These are phyloP conservation scores for Arctostaphylos glauca DNA, from an alignment of 148 eudicot species.

Conservation along the genomic window DNA sequence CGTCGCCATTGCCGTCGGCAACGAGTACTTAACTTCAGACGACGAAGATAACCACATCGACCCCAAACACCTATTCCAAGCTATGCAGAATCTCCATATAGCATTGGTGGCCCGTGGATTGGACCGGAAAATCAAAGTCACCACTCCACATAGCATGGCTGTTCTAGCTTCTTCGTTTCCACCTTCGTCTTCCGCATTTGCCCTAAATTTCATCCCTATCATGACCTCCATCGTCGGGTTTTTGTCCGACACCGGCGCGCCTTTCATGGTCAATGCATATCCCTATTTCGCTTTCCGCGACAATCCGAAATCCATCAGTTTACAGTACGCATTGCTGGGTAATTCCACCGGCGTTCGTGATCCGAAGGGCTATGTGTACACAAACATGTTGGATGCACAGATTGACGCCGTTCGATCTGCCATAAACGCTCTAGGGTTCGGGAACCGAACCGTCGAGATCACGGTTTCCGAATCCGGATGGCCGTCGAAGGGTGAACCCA, in stretches of 20 bases:
- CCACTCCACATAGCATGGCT: conserved; percentile 45
- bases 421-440: conserved; percentile 32
- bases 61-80: conserved; percentile 24
- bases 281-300: conserved; percentile 41
- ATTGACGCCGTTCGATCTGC: conserved; percentile 40
- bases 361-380: conserved; percentile 38
- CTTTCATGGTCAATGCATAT: conserved; percentile 44
- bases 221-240: conserved; percentile 37
- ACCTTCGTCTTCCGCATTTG: conserved; percentile 40
- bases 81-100: conserved; percentile 38
- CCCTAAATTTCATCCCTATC: conserved; percentile 27
- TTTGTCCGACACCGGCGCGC: conserved; percentile 30
- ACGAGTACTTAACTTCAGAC: conserved; percentile 34
- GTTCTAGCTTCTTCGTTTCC: conserved; percentile 45
- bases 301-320: conserved; percentile 26
- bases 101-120: conserved; percentile 31
- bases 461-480: conserved; percentile 43
- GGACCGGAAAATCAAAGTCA: conserved; percentile 41
- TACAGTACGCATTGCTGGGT: conserved; percentile 43
- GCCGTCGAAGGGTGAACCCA: conserved; percentile 39
- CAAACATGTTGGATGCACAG: conserved; percentile 41
- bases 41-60: conserved; percentile 20
- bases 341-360: conserved; percentile 34
- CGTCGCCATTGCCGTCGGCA: conserved; percentile 32
- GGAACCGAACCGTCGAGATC: conserved; percentile 25